phyloP scores from a whole-genome alignment of 768 basidiomycete species.

The Aureoboletus auriporus region DNA sequence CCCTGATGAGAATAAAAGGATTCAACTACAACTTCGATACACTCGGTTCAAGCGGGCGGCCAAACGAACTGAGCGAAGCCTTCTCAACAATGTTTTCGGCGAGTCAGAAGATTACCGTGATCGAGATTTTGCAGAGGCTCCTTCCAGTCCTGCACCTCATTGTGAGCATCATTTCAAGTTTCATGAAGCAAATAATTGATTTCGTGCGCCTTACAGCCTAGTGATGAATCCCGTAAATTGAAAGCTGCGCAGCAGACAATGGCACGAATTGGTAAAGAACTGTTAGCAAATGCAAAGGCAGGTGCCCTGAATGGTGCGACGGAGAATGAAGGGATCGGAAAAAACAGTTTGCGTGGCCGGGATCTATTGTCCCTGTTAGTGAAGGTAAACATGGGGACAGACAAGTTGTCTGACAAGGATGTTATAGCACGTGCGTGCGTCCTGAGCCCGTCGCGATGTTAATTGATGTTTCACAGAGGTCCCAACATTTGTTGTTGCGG shows the following conservation, averaged over 20 bases:
- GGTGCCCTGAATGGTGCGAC: constrained; percentile 23
- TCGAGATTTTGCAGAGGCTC: constrained; percentile 31
- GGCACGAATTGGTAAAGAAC: constrained; percentile 44
- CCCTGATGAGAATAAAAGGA: constrained; percentile 20
- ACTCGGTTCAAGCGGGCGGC: constrained; percentile 20
- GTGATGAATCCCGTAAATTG: constrained; percentile 13
- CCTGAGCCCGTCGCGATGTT: too few relatives aligned
- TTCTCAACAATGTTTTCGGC: constrained; percentile 29
- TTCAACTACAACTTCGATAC: constrained; percentile 37
- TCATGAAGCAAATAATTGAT: background rate
- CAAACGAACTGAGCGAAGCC: constrained; percentile 31
- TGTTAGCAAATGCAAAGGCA: constrained; percentile 49
- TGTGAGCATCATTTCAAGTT: constrained; percentile 25
- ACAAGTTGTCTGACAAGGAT: constrained; percentile 61
- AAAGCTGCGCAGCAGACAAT: constrained; percentile 38
- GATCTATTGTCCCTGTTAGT: constrained; percentile 60
- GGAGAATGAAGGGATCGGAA: constrained; percentile 29
- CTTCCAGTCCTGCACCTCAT: constrained; percentile 38
- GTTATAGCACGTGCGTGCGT: constrained; percentile 49
- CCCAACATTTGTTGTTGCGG: constrained; percentile 56
- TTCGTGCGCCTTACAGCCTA: constrained; percentile 15
- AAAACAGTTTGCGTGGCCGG: constrained; percentile 33
- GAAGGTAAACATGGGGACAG: constrained; percentile 60
- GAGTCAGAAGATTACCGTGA: constrained; percentile 7
- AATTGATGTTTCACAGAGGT: constrained; percentile 39